These are phyloP conservation scores for Aspergillus piperis DNA, from an alignment of 2,329 filamentous ascomycete genomes.

Conservation along the genomic window DNA sequence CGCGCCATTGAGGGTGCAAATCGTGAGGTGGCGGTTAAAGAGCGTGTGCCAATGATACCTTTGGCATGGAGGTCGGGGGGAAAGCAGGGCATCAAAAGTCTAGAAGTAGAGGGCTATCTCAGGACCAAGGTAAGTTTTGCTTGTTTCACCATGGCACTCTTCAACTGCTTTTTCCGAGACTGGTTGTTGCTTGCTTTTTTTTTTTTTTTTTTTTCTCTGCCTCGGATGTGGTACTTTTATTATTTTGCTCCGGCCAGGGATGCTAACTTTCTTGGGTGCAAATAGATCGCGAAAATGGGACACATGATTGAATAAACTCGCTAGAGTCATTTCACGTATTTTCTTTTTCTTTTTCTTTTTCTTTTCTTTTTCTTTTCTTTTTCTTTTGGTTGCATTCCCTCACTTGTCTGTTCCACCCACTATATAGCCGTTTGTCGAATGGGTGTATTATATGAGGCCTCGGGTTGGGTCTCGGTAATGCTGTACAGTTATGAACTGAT, in stretches of 20 bases:
- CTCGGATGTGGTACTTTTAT: background rate
- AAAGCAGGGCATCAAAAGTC: constrained; percentile 76
- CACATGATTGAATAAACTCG: constrained; percentile 61
- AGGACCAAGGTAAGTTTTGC: constrained; percentile 76
- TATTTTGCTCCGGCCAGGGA: background rate
- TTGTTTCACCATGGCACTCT: background rate
- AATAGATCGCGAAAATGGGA: constrained; percentile 82
- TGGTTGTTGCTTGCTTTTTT: background rate
- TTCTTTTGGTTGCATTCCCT: constrained; percentile 5
- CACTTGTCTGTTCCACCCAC: constrained; percentile 3
- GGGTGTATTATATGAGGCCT: constrained; percentile 1
- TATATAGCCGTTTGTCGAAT: background rate
- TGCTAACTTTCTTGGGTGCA: constrained; percentile 9
- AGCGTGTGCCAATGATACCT: constrained; percentile 93
- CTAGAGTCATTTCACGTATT: constrained; percentile 16
- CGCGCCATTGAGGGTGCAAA: constrained; percentile 89
- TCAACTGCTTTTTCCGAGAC: background rate
- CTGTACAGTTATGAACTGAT: constrained; percentile 1
- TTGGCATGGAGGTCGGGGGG: constrained; percentile 82
- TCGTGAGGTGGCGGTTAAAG: constrained; percentile 81
- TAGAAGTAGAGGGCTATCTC: constrained; percentile 90
- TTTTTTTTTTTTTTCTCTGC: background rate
- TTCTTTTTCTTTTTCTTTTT: too few species aligned
- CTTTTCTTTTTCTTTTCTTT: background rate
- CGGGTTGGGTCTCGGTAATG: background rate